Evolutionary conservation across 2,329 filamentous ascomycete genomes (phyloP).

Genomic region (Neobulgaria alba): DNA sequence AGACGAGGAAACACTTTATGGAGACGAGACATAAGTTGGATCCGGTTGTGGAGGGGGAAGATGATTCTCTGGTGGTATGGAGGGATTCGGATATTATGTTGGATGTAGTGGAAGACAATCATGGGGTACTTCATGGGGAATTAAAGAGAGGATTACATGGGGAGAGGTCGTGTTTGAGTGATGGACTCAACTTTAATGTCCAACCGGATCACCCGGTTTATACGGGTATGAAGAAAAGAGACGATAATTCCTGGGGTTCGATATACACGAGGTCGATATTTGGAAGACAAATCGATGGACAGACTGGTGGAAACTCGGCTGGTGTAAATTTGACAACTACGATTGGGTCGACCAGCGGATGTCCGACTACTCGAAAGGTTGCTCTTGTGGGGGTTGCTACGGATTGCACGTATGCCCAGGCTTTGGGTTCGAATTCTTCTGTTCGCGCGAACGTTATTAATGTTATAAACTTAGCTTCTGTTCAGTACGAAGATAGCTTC

Average conservation of each 20-base stretch:
- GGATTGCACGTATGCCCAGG: conserved; percentile 77
- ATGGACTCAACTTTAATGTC: conserved; percentile 73
- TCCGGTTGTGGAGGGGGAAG: conserved; percentile 43
- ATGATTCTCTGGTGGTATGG: conserved; percentile 82
- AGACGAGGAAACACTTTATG: conserved; percentile 65
- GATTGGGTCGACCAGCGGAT: conserved; percentile 78
- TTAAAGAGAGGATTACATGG: conserved; percentile 23
- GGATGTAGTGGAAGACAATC: conserved; percentile 30
- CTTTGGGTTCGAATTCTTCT: conserved; percentile 58
- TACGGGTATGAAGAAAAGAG: conserved; percentile 35
- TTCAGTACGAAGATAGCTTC: conserved; percentile 82
- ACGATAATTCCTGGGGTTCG: conserved; percentile 47
- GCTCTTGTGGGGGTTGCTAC: conserved; percentile 87
- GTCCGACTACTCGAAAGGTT: conserved; percentile 82
- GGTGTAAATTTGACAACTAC: conserved; percentile 69
- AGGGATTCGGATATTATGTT: conserved; percentile 72
- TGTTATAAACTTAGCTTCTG: conserved; percentile 78
- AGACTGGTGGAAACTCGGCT: conserved; percentile 64
- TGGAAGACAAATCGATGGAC: conserved; percentile 63
- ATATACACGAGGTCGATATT: conserved; percentile 59
- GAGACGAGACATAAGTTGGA: conserved; percentile 65
- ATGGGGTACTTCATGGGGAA: conserved; percentile 42
- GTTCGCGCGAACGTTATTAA: conserved; percentile 68
- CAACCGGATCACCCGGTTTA: conserved; percentile 63
- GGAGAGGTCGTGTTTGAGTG: conserved; percentile 57